Evolutionary conservation across 257 asterid genomes (phyloP).

Genomic region (Nicotiana attenuata): DNA sequence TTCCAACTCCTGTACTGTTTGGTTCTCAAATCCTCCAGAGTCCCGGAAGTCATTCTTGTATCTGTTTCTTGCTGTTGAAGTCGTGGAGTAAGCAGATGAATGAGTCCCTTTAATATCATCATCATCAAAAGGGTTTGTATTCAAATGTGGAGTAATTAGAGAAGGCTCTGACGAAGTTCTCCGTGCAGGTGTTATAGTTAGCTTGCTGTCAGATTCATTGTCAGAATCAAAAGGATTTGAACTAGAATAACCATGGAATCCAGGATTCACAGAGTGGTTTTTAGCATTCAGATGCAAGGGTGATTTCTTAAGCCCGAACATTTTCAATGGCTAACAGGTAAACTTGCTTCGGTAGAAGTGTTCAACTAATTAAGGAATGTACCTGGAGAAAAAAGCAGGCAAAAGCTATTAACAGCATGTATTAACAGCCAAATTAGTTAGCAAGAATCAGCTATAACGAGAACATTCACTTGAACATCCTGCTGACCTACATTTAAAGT

Average conservation of each 20-base stretch:
- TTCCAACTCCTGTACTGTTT: conserved; percentile 70
- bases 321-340: conserved; percentile 18
- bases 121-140: conserved; percentile 70
- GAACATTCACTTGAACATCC: not conserved
- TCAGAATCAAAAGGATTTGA: conserved; percentile 84
- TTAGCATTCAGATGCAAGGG: conserved; percentile 41
- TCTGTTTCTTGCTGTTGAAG: conserved; percentile 43
- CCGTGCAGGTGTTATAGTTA: conserved; percentile 36
- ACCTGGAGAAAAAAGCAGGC: not conserved
- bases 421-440: not conserved
- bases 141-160: conserved; percentile 25
- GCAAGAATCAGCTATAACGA: not conserved
- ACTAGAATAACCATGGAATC: not conserved
- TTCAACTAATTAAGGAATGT: not conserved
- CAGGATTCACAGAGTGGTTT: conserved; percentile 32
- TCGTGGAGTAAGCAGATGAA: conserved; percentile 29
- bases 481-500: not conserved
- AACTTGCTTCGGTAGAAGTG: not conserved
- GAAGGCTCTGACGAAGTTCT: conserved; percentile 69
- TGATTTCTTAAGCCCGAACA: conserved; percentile 62
- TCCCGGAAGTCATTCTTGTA: conserved; percentile 67
- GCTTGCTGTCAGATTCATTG: conserved; percentile 51
- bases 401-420: not conserved
- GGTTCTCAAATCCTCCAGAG: conserved; percentile 73
- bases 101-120: conserved; percentile 32